A percentile compares a stretch with the other conserved stretches of the same genome.
These are phyloP conservation scores for Penicillium vulpinum DNA, from an alignment of 2,329 filamentous ascomycete species.

Conservation along the genomic window DNA sequence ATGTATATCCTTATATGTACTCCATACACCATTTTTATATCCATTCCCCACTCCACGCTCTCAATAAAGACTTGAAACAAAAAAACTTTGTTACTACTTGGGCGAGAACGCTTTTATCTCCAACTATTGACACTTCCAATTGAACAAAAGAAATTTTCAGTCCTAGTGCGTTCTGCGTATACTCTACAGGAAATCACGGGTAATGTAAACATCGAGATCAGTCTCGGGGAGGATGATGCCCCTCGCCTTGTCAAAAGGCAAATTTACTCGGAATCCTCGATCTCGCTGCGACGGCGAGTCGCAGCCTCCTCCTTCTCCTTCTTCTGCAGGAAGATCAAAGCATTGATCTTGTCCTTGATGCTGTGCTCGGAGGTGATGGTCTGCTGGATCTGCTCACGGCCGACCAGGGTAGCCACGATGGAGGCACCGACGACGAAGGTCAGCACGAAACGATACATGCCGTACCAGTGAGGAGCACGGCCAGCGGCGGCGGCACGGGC, in stretches of 20 bases:
- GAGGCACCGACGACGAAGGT: slow-evolving; percentile 84
- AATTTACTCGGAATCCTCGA: slow-evolving; percentile 37
- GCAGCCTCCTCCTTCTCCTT: slow-evolving; percentile 49
- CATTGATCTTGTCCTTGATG: slow-evolving; percentile 53
- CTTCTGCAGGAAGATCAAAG: slow-evolving; percentile 51
- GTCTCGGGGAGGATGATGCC: slow-evolving; percentile 14
- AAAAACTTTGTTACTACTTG: background rate
- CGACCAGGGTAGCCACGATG: slow-evolving; percentile 78
- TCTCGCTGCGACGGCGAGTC: slow-evolving; percentile 35
- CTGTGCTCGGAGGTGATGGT: slow-evolving; percentile 37
- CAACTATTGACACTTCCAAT: slow-evolving; percentile 10
- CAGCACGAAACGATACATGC: slow-evolving; percentile 84
- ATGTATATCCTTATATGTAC: background rate
- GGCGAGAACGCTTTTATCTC: slow-evolving; percentile 1
- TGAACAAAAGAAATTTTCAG: slow-evolving; percentile 30
- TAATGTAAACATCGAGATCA: slow-evolving; percentile 30
- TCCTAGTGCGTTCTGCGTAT: slow-evolving; percentile 35
- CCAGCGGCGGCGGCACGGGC: slow-evolving; percentile 69
- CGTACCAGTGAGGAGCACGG: slow-evolving; percentile 84
- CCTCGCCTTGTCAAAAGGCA: slow-evolving; percentile 12
- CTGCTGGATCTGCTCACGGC: slow-evolving; percentile 70
- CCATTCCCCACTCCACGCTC: background rate
- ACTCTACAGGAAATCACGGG: slow-evolving; percentile 37
- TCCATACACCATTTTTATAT: background rate
- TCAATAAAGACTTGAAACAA: background rate